Percentiles rank a stretch among this genome's conserved stretches.
Conservation (phyloP, 139 green algal species). For the Chlamydomonas sphaeroides region DNA sequence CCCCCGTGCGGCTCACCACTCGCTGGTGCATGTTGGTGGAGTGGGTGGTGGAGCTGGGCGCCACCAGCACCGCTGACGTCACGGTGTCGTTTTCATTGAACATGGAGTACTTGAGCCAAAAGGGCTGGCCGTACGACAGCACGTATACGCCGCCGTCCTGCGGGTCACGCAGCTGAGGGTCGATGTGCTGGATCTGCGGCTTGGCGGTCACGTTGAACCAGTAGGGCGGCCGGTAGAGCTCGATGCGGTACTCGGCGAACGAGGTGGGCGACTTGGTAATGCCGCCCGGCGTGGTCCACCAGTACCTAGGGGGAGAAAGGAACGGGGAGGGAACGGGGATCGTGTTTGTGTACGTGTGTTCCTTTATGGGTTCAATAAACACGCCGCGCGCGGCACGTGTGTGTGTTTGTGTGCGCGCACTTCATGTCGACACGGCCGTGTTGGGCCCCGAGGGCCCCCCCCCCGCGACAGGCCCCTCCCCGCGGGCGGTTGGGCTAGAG, state of each 20-base stretch:
- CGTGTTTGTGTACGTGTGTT: too few relatives aligned
- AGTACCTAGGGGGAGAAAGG: not conserved
- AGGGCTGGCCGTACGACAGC: slow-evolving; percentile 18
- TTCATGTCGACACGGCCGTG: too few relatives aligned
- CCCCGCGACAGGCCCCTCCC: too few relatives aligned
- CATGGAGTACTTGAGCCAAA: slow-evolving; percentile 14
- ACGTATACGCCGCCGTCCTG: slow-evolving; percentile 4
- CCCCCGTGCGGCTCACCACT: not conserved
- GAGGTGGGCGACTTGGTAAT: slow-evolving; percentile 5
- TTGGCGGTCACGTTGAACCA: slow-evolving; percentile 42
- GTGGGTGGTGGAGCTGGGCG: slow-evolving; percentile 41
- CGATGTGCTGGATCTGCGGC: slow-evolving; percentile 9
- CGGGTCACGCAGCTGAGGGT: not conserved
- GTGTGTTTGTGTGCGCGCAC: too few relatives aligned
- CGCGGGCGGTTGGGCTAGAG: too few relatives aligned
- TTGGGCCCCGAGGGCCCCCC: too few relatives aligned
- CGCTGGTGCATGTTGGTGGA: slow-evolving; percentile 52
- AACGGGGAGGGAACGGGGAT: too few relatives aligned
- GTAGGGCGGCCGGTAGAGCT: slow-evolving; percentile 52
- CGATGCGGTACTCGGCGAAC: slow-evolving; percentile 54
- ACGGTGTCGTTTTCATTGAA: not conserved
- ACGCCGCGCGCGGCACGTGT: too few relatives aligned
- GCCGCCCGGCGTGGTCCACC: slow-evolving; percentile 33
- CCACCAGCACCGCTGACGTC: slow-evolving; percentile 34
- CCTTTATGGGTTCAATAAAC: too few relatives aligned